Evolutionary conservation across 495 filamentous ascomycete species (phyloP).

Genomic region (Jackrogersella minutella): DNA sequence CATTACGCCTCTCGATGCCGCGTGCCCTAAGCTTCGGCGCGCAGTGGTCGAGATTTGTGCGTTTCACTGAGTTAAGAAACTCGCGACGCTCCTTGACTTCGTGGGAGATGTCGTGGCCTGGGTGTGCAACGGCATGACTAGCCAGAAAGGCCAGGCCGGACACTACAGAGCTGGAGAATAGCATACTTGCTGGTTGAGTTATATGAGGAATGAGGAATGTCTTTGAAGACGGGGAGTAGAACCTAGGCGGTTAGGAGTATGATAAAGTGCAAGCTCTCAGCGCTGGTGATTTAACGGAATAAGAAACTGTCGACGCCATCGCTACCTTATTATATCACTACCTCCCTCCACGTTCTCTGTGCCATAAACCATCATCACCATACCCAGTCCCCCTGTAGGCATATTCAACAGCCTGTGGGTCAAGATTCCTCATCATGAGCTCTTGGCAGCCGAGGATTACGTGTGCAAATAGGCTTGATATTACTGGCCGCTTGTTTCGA

Average conservation of each 20-base stretch:
- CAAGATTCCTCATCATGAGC: conserved; percentile 29
- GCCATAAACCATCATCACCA: neutral
- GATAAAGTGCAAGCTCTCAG: conserved; percentile 13
- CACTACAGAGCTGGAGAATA: conserved; percentile 16
- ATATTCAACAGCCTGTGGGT: conserved; percentile 14
- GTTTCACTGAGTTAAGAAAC: conserved; percentile 49
- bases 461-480: conserved; percentile 10
- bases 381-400: neutral
- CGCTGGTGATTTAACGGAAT: neutral
- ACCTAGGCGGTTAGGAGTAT: neutral
- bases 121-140: conserved; percentile 49
- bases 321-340: conserved; percentile 8
- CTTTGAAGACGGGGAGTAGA: conserved; percentile 3
- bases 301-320: neutral
- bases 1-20: conserved; percentile 54
- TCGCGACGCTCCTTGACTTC: conserved; percentile 57
- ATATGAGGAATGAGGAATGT: conserved; percentile 3
- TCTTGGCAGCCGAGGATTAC: conserved; percentile 28
- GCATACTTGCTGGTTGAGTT: conserved; percentile 16
- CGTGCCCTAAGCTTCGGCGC: conserved; percentile 58
- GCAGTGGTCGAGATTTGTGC: conserved; percentile 57
- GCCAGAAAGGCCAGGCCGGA: conserved; percentile 16
- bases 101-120: conserved; percentile 57
- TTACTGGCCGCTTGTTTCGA: neutral
- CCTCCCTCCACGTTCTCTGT: neutral